These are phyloP conservation scores for Sarocladium strictum DNA, from an alignment of 2,329 filamentous ascomycete genomes.

Conservation along the genomic window DNA sequence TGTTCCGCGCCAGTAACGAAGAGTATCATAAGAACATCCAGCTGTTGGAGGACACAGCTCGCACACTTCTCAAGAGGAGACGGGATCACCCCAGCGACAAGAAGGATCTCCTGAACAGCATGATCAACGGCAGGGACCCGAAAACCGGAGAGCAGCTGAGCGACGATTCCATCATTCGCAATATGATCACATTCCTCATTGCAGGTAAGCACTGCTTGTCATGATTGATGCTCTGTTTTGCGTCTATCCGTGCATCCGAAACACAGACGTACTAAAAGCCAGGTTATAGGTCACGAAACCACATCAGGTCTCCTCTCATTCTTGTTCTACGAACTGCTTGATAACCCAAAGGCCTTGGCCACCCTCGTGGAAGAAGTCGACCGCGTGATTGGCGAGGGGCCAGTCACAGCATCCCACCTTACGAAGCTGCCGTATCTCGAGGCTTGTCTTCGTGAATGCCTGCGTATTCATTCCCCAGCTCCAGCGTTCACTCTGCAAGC, in stretches of 20 bases:
- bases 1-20: conserved; percentile 41
- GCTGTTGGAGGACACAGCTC: conserved; percentile 42
- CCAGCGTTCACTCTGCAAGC: conserved; percentile 16
- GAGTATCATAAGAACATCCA: conserved; percentile 53
- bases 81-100: conserved; percentile 48
- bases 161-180: conserved; percentile 58
- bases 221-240: too few relatives aligned
- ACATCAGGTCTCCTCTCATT: conserved; percentile 63
- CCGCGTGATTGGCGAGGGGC: conserved; percentile 50
- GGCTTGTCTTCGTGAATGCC: conserved; percentile 31
- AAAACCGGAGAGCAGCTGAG: conserved; percentile 60
- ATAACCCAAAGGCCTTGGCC: conserved; percentile 51
- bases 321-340: conserved; percentile 57
- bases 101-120: conserved; percentile 63
- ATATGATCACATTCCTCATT: conserved; percentile 68
- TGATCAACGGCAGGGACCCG: conserved; percentile 62
- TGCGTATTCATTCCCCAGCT: conserved; percentile 2
- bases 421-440: conserved; percentile 59
- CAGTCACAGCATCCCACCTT: conserved; percentile 55
- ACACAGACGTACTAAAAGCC: not conserved
- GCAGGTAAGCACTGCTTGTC: conserved; percentile 34
- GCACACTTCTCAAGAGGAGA: conserved; percentile 50
- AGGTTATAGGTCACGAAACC: conserved; percentile 52
- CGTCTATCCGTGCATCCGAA: too few relatives aligned
- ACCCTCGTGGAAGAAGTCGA: conserved; percentile 66